Conservation (phyloP, 129 eudicot species). For the carrot (Daucus carota) region DNA sequence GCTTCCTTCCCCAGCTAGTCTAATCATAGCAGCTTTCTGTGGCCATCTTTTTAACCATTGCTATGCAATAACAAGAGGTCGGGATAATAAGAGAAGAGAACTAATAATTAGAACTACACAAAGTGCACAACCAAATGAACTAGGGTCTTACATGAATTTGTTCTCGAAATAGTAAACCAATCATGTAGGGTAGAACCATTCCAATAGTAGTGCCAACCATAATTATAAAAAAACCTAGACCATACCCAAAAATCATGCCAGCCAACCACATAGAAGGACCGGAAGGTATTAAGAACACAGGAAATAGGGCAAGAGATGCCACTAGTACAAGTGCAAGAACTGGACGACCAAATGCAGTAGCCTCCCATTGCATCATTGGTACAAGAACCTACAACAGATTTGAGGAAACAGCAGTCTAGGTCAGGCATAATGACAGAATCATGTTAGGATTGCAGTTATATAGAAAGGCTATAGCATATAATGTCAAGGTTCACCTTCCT, state of each 20-base stretch:
- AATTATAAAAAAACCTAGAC: constrained; percentile 74
- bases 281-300: constrained; percentile 76
- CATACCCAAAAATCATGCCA: constrained; percentile 94
- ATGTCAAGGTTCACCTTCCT: too few species aligned
- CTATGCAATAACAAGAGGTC: constrained; percentile 26
- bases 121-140: neutral
- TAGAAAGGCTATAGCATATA: too few species aligned
- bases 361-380: constrained; percentile 81
- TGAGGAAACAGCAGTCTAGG: constrained; percentile 6
- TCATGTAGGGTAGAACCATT: constrained; percentile 69
- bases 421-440: too few species aligned
- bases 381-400: constrained; percentile 50
- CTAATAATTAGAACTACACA: neutral
- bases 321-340: constrained; percentile 78
- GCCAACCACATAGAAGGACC: constrained; percentile 96
- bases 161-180: constrained; percentile 77
- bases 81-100: neutral
- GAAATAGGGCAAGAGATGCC: constrained; percentile 73
- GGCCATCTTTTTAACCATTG: constrained; percentile 94
- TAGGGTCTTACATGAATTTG: constrained; percentile 67
- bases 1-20: constrained; percentile 79
- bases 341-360: constrained; percentile 83
- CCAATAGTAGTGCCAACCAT: constrained; percentile 96
- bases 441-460: neutral
- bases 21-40: constrained; percentile 64